Evolutionary conservation across 768 basidiomycete species (phyloP).

Genomic region (Tephrocybe sp.): DNA sequence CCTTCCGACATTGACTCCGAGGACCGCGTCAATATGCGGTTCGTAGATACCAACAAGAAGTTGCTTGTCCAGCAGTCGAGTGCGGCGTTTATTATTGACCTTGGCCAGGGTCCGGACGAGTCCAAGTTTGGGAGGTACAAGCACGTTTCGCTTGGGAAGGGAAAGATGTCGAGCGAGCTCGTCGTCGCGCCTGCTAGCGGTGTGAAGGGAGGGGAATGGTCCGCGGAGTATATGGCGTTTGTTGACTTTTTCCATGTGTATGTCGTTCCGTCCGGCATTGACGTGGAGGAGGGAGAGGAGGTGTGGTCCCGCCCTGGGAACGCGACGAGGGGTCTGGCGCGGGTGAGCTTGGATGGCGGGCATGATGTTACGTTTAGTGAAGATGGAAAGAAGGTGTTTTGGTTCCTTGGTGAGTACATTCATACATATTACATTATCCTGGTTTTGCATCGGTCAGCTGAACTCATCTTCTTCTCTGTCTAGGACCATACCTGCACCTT

Average conservation of each 20-base stretch:
- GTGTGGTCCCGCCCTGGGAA: conserved; percentile 74
- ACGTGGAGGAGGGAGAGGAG: conserved; percentile 35
- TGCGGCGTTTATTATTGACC: conserved; percentile 48
- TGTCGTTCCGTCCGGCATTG: conserved; percentile 37
- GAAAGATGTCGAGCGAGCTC: conserved; percentile 57
- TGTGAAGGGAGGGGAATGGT: conserved; percentile 16
- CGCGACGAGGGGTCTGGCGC: conserved; percentile 55
- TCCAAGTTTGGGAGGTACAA: conserved; percentile 45
- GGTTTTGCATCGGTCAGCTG: not conserved
- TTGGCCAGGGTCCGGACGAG: conserved; percentile 42
- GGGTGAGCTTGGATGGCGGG: conserved; percentile 71
- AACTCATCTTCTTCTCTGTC: not conserved
- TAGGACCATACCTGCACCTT: conserved; percentile 64
- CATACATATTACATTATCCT: not conserved
- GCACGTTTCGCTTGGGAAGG: conserved; percentile 48
- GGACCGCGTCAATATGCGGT: conserved; percentile 48
- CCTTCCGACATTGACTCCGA: conserved; percentile 46
- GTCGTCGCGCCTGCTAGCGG: conserved; percentile 33
- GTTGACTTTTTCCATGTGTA: conserved; percentile 72
- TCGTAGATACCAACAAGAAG: conserved; percentile 49
- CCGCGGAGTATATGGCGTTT: conserved; percentile 49
- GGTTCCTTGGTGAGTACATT: conserved; percentile 60
- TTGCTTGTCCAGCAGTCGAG: conserved; percentile 58
- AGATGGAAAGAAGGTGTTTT: conserved; percentile 65
- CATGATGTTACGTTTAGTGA: conserved; percentile 64